Evolutionary conservation across 768 basidiomycete genomes (phyloP).

Genomic region (Obba rivulosa): DNA sequence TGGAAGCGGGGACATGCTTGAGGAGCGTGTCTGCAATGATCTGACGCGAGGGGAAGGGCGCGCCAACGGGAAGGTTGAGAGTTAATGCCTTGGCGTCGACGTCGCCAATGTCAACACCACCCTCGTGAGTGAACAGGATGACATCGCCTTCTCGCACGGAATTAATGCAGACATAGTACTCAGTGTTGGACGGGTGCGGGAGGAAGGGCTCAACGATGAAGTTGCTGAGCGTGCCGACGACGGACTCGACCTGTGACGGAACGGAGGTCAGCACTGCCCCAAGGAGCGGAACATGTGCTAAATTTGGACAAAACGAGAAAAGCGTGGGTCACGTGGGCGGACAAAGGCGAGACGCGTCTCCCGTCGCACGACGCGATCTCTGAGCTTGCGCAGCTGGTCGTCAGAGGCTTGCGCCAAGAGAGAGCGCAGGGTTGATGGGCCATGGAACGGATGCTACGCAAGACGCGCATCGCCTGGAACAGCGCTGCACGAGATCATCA

Average conservation of each 20-base stretch:
- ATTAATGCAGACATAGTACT: slow-evolving; percentile 98
- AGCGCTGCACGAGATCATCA: background rate
- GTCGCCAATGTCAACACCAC: slow-evolving; percentile 97
- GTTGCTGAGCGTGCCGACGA: slow-evolving; percentile 92
- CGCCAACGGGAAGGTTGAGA: slow-evolving; percentile 72
- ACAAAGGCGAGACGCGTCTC: background rate
- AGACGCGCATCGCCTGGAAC: background rate
- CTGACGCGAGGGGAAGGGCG: slow-evolving; percentile 79
- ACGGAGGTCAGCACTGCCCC: slow-evolving; percentile 13
- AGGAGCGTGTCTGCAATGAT: slow-evolving; percentile 73
- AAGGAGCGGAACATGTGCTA: background rate
- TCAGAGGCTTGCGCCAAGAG: too few species aligned
- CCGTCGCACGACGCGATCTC: too few species aligned
- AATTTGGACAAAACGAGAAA: background rate
- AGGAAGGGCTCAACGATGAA: slow-evolving; percentile 99
- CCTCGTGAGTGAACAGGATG: slow-evolving; percentile 98
- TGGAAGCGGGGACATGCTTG: slow-evolving; percentile 72
- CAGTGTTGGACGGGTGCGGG: slow-evolving; percentile 88
- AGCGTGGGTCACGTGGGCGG: background rate
- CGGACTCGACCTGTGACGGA: slow-evolving; percentile 71
- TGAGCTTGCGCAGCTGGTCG: too few species aligned
- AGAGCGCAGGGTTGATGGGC: background rate
- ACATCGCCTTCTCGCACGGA: slow-evolving; percentile 91
- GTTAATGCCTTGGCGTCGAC: slow-evolving; percentile 96
- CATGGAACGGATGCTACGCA: background rate